Evolutionary conservation across 2,329 filamentous ascomycete species (phyloP).

Genomic region (Aspergillus ochraceoroseus): DNA sequence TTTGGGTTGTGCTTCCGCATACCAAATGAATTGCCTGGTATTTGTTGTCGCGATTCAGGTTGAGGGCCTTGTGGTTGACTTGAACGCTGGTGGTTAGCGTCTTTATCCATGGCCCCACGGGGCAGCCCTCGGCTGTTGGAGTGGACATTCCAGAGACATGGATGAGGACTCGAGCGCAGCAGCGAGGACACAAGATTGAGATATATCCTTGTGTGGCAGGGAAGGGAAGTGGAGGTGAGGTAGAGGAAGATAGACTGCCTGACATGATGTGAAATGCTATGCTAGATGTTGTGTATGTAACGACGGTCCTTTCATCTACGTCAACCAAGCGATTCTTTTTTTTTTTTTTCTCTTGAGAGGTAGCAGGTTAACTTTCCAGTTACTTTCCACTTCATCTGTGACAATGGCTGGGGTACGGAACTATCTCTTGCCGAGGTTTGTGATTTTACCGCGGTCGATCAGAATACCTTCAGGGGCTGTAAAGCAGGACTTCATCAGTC

Average conservation of each 20-base stretch:
- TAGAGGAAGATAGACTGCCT: constrained; percentile 19
- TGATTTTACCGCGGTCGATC: no score
- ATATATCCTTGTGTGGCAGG: constrained; percentile 27
- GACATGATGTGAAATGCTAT: constrained; percentile 30
- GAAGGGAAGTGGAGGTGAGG: constrained; percentile 26
- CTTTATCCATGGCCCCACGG: constrained; percentile 14
- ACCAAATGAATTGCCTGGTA: constrained; percentile 16
- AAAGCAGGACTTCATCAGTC: no score
- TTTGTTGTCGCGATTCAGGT: constrained; percentile 22
- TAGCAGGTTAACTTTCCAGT: no score
- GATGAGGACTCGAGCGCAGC: constrained; percentile 19
- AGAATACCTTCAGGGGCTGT: no score
- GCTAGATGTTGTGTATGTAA: constrained; percentile 31
- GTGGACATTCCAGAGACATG: constrained; percentile 14
- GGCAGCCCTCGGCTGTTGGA: constrained; percentile 10
- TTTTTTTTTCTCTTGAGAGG: constrained; percentile 12
- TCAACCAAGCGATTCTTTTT: constrained; percentile 20
- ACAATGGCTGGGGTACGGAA: no score
- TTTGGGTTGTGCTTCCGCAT: constrained; percentile 11
- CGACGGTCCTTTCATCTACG: constrained; percentile 26
- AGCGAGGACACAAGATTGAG: constrained; percentile 23
- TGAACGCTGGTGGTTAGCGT: constrained; percentile 21
- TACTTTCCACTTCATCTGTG: no score
- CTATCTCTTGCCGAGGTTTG: no score
- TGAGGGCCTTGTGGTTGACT: constrained; percentile 24